These are phyloP conservation scores for Micromonas commoda DNA, from an alignment of 139 green algal species.

Conservation along the genomic window DNA sequence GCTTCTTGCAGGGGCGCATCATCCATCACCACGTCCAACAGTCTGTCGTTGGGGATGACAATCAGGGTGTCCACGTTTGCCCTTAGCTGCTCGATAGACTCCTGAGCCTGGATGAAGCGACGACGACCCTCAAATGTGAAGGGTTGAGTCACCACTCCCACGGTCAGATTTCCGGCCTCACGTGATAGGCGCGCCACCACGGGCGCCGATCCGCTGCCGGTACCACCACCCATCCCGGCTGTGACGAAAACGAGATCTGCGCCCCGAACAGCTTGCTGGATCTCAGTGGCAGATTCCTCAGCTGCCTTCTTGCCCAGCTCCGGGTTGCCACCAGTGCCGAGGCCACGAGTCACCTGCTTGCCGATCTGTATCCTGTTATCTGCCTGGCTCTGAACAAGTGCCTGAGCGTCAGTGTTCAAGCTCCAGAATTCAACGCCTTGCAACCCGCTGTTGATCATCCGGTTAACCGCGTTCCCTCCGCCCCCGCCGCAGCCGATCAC, in stretches of 20 bases:
- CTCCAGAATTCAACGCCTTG: slow-evolving; percentile 89
- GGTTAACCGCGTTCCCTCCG: slow-evolving; percentile 92
- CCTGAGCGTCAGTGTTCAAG: slow-evolving; percentile 94
- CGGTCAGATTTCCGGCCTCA: slow-evolving; percentile 71
- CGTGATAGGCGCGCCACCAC: slow-evolving; percentile 75
- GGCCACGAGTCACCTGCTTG: slow-evolving; percentile 74
- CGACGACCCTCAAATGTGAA: slow-evolving; percentile 89
- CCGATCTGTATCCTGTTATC: slow-evolving; percentile 91
- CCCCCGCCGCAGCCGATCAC: slow-evolving; percentile 90
- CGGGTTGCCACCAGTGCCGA: slow-evolving; percentile 86
- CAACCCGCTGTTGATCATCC: slow-evolving; percentile 87
- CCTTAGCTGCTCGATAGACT: slow-evolving; percentile 68
- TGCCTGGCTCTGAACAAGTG: slow-evolving; percentile 70
- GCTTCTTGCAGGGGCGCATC: slow-evolving; percentile 83
- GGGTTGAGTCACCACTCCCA: slow-evolving; percentile 87
- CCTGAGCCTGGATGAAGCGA: slow-evolving; percentile 45
- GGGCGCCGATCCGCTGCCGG: slow-evolving; percentile 81
- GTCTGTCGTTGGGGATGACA: slow-evolving; percentile 84
- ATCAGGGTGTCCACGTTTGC: slow-evolving; percentile 76
- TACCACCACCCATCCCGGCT: slow-evolving; percentile 87
- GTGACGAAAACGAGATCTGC: slow-evolving; percentile 91
- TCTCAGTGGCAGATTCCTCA: slow-evolving; percentile 69
- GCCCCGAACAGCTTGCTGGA: slow-evolving; percentile 52
- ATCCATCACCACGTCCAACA: slow-evolving; percentile 76
- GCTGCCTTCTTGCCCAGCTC: slow-evolving; percentile 82